Conservation (phyloP, 768 basidiomycete genomes). For the Pleurotus tuoliensis region DNA sequence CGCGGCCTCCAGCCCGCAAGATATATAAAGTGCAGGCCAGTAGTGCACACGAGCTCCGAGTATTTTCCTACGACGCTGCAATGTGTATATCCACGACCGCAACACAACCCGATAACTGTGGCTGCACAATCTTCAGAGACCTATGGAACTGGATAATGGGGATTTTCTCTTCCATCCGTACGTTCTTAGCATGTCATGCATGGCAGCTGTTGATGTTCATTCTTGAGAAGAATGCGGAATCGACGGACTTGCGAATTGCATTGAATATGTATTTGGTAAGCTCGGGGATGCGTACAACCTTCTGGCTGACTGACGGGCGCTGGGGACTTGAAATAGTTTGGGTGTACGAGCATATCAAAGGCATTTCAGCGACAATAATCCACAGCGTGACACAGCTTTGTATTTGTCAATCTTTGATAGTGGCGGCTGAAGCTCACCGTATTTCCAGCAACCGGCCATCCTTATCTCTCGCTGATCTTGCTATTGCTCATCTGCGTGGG, state of each 20-base stretch:
- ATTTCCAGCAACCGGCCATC: neutral
- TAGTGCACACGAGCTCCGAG: too few relatives aligned
- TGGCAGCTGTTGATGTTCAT: neutral
- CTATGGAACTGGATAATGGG: conserved; percentile 5
- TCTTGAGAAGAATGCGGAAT: neutral
- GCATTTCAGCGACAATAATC: neutral
- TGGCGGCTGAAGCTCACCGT: neutral
- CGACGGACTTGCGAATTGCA: conserved; percentile 1
- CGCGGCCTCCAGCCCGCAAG: neutral
- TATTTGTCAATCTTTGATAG: neutral
- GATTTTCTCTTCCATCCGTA: conserved; percentile 1
- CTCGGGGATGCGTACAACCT: too few relatives aligned
- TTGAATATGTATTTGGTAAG: neutral
- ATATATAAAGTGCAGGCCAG: neutral
- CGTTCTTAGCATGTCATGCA: neutral
- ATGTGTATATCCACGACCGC: neutral
- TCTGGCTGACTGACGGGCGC: too few relatives aligned
- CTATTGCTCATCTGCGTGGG: neutral
- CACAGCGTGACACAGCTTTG: neutral
- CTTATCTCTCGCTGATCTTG: neutral
- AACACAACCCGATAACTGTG: neutral
- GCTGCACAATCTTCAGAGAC: conserved; percentile 3
- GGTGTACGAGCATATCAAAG: conserved; percentile 2
- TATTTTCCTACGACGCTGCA: neutral
- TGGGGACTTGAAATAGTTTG: neutral